A percentile compares a stretch with the other conserved stretches of the same genome.
Evolutionary conservation across 257 asterid genomes (phyloP).

Genomic region (Solanum gandarillasii): DNA sequence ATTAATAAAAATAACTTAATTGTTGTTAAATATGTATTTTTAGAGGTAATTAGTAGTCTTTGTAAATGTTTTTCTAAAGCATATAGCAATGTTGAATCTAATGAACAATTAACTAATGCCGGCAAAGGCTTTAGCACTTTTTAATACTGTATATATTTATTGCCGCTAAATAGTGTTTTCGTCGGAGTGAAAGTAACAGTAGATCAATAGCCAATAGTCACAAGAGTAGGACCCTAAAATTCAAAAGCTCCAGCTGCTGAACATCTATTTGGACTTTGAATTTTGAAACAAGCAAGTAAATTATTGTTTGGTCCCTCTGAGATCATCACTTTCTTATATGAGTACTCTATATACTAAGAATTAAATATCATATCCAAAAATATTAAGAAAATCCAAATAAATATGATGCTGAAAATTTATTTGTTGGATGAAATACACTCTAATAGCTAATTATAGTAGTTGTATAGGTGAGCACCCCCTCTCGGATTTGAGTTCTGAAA

Average conservation of each 20-base stretch:
- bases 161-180: no score
- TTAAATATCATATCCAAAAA: neutral
- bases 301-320: neutral
- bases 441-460: neutral
- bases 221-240: neutral
- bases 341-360: neutral
- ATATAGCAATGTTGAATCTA: fast-evolving
- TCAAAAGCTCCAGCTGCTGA: neutral
- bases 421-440: neutral
- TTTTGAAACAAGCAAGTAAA: neutral
- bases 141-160: no score
- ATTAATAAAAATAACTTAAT: no score
- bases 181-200: no score
- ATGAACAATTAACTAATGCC: no score
- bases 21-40: no score
- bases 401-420: neutral
- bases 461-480: neutral
- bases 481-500: neutral
- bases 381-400: no score
- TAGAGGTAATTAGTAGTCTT: no score
- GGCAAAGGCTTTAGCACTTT: fast-evolving
- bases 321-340: neutral
- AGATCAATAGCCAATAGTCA: neutral
- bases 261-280: neutral
- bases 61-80: neutral